Conservation (phyloP, 2,329 filamentous ascomycete genomes). For the Epichloe glyceriae region DNA sequence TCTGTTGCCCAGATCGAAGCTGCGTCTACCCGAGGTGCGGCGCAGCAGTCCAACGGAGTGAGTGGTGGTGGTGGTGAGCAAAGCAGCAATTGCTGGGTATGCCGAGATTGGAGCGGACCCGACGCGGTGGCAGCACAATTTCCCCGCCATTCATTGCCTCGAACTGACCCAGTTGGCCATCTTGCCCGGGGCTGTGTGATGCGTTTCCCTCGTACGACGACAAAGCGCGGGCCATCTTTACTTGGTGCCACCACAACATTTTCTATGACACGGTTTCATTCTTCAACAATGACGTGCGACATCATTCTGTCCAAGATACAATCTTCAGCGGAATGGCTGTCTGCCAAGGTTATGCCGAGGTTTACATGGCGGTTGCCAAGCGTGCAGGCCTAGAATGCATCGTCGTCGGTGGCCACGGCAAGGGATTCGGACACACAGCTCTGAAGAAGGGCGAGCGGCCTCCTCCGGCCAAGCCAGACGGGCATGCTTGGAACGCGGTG, state of each 20-base stretch:
- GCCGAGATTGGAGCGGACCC: conserved; percentile 75
- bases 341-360: conserved; percentile 78
- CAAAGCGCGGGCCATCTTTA: conserved; percentile 85
- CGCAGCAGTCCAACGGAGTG: conserved; percentile 9
- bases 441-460: conserved; percentile 50
- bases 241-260: conserved; percentile 92
- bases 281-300: conserved; percentile 56
- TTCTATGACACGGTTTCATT: conserved; percentile 71
- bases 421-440: conserved; percentile 63
- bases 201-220: conserved; percentile 75
- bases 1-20: conserved; percentile 37
- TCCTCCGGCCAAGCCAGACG: conserved; percentile 47
- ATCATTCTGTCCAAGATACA: conserved; percentile 57
- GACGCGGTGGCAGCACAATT: conserved; percentile 69
- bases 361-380: conserved; percentile 66
- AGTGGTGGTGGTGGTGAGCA: neutral
- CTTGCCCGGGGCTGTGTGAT: conserved; percentile 64
- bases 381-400: conserved; percentile 69
- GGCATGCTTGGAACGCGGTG: conserved; percentile 91
- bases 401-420: conserved; percentile 67
- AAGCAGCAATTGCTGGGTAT: conserved; percentile 53
- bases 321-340: conserved; percentile 71
- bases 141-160: conserved; percentile 58
- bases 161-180: conserved; percentile 51
- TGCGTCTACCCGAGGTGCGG: conserved; percentile 20